These are phyloP conservation scores for Colletotrichum simmondsii DNA, from an alignment of 2,329 filamentous ascomycete genomes.

Conservation along the genomic window DNA sequence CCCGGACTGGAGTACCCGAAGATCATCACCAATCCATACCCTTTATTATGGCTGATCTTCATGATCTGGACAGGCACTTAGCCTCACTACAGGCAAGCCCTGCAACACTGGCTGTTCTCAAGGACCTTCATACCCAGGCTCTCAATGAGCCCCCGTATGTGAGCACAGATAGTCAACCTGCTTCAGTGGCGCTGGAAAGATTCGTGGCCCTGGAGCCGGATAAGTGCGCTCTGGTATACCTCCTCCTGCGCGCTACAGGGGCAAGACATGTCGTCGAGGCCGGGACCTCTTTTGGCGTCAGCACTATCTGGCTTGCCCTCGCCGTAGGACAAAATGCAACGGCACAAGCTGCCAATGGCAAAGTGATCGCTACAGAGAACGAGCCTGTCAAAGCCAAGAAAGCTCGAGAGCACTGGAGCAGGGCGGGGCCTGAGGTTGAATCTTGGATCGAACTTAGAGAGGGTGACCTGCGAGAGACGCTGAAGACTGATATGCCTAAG, in stretches of 20 bases:
- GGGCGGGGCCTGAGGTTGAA: conserved; percentile 59
- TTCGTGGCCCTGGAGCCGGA: conserved; percentile 70
- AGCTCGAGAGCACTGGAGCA: conserved; percentile 65
- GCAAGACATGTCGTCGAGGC: conserved; percentile 67
- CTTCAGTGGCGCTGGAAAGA: conserved; percentile 50
- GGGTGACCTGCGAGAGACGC: conserved; percentile 67
- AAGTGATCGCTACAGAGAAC: conserved; percentile 70
- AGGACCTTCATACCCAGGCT: conserved; percentile 43
- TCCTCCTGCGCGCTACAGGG: conserved; percentile 58
- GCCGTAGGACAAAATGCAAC: conserved; percentile 61
- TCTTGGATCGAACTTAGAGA: conserved; percentile 65
- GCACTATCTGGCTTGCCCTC: conserved; percentile 70
- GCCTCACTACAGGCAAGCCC: conserved; percentile 42
- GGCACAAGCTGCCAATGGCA: conserved; percentile 40
- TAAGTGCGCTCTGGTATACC: conserved; percentile 68
- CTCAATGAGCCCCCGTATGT: conserved; percentile 43
- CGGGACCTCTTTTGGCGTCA: conserved; percentile 71
- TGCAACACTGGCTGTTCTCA: conserved; percentile 41
- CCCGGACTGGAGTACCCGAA: background rate
- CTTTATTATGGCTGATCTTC: background rate
- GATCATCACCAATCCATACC: background rate
- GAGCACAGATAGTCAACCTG: conserved; percentile 39
- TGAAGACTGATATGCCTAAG: conserved; percentile 54
- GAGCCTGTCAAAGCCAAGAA: conserved; percentile 62
- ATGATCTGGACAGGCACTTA: conserved; percentile 41